Evolutionary conservation across 768 basidiomycete genomes (phyloP).

Genomic region (Tylopilus balloui): DNA sequence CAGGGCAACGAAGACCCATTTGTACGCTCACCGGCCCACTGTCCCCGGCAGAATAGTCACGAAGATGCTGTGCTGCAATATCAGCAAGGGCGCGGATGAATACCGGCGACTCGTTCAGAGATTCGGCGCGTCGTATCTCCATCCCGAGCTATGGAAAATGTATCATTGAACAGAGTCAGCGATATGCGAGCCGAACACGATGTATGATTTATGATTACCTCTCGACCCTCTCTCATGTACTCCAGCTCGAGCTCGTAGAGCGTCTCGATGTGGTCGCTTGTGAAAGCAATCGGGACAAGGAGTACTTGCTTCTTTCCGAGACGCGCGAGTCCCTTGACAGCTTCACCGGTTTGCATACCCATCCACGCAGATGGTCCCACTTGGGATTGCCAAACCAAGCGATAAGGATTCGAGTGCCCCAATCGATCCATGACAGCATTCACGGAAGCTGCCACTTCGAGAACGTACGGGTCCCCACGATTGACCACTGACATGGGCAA

Average conservation of each 20-base stretch:
- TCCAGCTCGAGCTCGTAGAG: slow-evolving; percentile 95
- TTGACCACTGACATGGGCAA: slow-evolving; percentile 98
- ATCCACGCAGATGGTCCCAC: slow-evolving; percentile 98
- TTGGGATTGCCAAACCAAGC: slow-evolving; percentile 96
- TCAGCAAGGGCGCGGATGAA: slow-evolving; percentile 95
- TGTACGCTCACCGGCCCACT: slow-evolving; percentile 68
- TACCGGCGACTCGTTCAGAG: slow-evolving; percentile 92
- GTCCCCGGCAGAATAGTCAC: slow-evolving; percentile 52
- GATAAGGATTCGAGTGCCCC: slow-evolving; percentile 76
- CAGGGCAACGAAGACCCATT: slow-evolving; percentile 85
- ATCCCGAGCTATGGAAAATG: slow-evolving; percentile 69
- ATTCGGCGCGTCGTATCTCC: slow-evolving; percentile 82
- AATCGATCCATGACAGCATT: slow-evolving; percentile 90
- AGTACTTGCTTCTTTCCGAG: slow-evolving; percentile 73
- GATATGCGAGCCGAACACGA: not conserved
- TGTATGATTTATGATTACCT: slow-evolving; percentile 64
- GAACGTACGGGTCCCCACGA: slow-evolving; percentile 95
- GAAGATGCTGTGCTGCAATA: slow-evolving; percentile 77
- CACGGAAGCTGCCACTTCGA: slow-evolving; percentile 93
- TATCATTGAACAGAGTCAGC: slow-evolving; percentile 7
- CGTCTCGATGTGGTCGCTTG: slow-evolving; percentile 98
- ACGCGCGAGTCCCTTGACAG: slow-evolving; percentile 80
- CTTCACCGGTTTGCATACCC: slow-evolving; percentile 92
- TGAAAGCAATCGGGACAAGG: slow-evolving; percentile 95
- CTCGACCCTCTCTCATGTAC: slow-evolving; percentile 83